Conservation (phyloP, 1,139 yeast species). For the Scheffersomyces segobiensis region DNA sequence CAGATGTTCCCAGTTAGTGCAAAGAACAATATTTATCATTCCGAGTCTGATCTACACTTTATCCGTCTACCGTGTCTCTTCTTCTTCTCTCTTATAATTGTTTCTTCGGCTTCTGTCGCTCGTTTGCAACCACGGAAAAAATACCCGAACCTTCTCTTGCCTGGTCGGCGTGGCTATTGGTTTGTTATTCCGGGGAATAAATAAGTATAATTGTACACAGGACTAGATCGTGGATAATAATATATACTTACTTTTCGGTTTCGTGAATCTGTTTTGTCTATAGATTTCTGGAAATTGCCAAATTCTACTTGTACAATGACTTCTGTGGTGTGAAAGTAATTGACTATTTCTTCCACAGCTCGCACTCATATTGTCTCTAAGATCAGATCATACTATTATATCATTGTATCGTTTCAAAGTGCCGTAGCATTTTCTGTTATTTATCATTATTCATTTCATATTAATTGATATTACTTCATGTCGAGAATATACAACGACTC, state of each 20-base stretch:
- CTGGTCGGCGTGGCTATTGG: neutral
- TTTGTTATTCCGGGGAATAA: neutral
- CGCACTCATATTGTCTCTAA: too few relatives aligned
- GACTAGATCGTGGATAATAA: neutral
- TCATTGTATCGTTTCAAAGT: too few relatives aligned
- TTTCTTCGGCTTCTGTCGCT: neutral
- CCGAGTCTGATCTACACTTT: neutral
- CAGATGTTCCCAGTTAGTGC: neutral
- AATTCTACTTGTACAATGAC: too few relatives aligned
- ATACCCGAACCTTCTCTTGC: neutral
- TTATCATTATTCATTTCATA: neutral
- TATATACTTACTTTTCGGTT: neutral
- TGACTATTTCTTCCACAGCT: too few relatives aligned
- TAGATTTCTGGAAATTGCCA: neutral
- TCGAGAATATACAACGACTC: slow-evolving; percentile 22
- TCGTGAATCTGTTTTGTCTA: neutral
- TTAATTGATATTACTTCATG: slow-evolving; percentile 11
- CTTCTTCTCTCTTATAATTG: neutral
- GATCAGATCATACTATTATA: too few relatives aligned
- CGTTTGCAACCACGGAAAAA: neutral
- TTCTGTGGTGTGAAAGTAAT: too few relatives aligned
- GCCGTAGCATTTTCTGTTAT: too few relatives aligned
- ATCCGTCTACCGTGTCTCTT: neutral
- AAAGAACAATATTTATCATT: neutral
- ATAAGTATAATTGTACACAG: neutral